Base-by-base conservation (phyloP, 116 monocot species). In the Posidonia oceanica region DNA sequence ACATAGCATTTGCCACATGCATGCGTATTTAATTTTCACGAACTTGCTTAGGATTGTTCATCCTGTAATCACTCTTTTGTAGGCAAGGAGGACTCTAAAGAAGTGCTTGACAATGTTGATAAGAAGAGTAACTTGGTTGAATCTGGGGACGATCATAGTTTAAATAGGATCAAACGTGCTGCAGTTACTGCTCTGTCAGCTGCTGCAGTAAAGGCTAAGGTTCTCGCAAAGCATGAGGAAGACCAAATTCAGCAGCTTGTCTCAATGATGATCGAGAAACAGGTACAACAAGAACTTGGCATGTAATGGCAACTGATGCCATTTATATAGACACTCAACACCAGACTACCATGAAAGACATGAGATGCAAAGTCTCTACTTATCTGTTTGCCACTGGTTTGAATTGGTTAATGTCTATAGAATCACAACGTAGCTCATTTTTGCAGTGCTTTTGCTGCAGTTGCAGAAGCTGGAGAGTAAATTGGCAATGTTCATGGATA, bases 141-240 rank as follows among this genome's bases (percentile, higher is more conserved):
- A 65, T 61, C 72, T 59, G 60, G 66, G 15, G 65, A 76, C 71
- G 76, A 77, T 22, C 22, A 67, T 72, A 76, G 65, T 29, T 72
- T 90, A 66, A 70, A 70, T 63, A 85, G 67, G 71, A 68, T 91
- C 72, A 98, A 80, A 67, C 82, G 90, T 59, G 98, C 93, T 73
- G 90, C 93, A 70, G 70, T 81, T 7, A 86, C 90, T 71, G 87
- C 82, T 69, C 75, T 98, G 59, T 85, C 98, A 65, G 89, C 93
- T 53, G 90, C 90, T 81, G 81, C 85, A 17, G 98, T 93, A 60
- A 98, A 87, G 63, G 87, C 93, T 36, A 93, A 87, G 67, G 74
- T 92, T 80, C 90, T 93, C 66, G 93, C 86, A 22, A 73, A 86
- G 39, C 90, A 84, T 52, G 98, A 98, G 72, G 98, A 98, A 68